Base-by-base conservation (phyloP, 2,329 filamentous ascomycete species). In the Waltergamsia citrina region DNA sequence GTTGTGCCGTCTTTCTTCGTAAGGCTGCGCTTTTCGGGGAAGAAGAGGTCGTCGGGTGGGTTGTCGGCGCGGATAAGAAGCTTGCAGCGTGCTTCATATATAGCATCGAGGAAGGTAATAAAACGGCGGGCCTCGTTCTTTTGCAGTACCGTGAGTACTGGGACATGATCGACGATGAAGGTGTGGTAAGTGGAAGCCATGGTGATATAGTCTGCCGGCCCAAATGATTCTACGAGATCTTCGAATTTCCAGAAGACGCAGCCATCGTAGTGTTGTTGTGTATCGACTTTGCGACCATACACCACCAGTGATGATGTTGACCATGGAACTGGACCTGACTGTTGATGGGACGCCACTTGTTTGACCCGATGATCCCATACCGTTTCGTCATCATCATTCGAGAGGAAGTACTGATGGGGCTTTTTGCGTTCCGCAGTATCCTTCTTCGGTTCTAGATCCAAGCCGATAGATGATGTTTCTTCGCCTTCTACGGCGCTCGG, bases 91-190 rank as follows among this genome's bases (percentile, higher is more conserved):
- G 81, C 79, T 59, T 90, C 84, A 54, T 90, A 90, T 1, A 86
- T 63, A 0, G 84, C 84, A 48, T 92, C 84, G 2, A 90, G 69
- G 2, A 92, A 65, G 0, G 81, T 88, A 49, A 90, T 90, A 50
- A 92, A 78, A 9, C 85, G 71, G 5, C 84, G 67, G 1, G 85
- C 85, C 58, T 90, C 84, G 51, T 88, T 90, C 56, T 87, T 90
- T 52, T 79, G 77, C 2, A 74, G 57, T 3, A 79, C 53, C 0
- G 73, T 78, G 10, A 92, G 60, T 12, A 81, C 51, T 0, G 85
- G 84, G 2, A 90, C 67, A 15, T 76, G 59, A 43, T 81, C 79
- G 30, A 90, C 63, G 49, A 90, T 74, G 40, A 90, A 70, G 0
- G 84, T 88, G 54, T 88, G 82, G 52, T 80, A 90, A 12, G 73